Base-by-base conservation (phyloP, 2,329 filamentous ascomycete genomes). In the Ophiostoma novo-ulmi region DNA sequence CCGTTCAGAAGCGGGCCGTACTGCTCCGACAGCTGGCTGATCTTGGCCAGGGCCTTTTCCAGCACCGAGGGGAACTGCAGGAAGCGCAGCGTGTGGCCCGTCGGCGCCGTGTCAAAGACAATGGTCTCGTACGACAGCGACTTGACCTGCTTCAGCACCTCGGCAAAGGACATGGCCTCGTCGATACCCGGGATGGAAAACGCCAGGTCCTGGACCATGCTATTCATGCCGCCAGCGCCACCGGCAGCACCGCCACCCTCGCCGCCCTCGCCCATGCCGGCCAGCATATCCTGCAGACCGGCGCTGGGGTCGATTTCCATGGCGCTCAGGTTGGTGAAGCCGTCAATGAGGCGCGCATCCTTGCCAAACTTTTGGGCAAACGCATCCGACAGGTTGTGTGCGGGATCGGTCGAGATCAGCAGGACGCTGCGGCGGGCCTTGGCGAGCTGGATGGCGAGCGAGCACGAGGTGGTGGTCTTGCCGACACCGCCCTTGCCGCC, bases 231-330 rank as follows among this genome's bases (percentile, higher is more conserved):
- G 68, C 55, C 69, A 83, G 92, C 88, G 74, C 93, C 67, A 13
- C 61, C 61, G 26, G 26, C 61, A 10, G 61, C 91, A 75, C 81
- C 76, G 22, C 82, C 80, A 44, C 76, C 76, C 36, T 74, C 75
- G 36, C 85, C 87, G 68, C 92, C 92, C 22, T 92, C 93, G 63
- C 87, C 89, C 78, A 89, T 85, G 1, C 90, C 90, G 11, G 91
- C 91, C 74, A 99, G 83, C 71, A 99, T 83, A 79, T 99, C 95
- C 82, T 97, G 95, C 80, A 99, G 97, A 78, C 93, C 97, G 67
- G 94, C 95, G 79, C 97, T 98, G 69, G 95, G 95, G 78, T 99
- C 95, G 76, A 99, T 98, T 82, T 99, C 95, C 95, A 99, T 99
- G 73, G 95, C 95, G 79, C 92, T 96, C 75, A 99, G 84, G 80